Conservation (phyloP, 257 asterid genomes). For the Capsicum chinense region DNA sequence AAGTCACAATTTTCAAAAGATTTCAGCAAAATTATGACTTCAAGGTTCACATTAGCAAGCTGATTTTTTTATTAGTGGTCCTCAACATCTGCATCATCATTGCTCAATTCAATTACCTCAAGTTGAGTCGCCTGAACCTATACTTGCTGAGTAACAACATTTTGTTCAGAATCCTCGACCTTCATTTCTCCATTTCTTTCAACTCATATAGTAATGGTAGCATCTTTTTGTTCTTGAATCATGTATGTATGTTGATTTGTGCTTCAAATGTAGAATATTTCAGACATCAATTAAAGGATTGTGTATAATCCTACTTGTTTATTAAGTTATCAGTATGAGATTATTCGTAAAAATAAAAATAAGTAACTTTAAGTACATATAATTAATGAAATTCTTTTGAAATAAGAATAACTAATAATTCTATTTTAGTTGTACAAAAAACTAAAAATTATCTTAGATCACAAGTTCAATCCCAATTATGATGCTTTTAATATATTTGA, state of each 20-base stretch:
- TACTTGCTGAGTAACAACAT: background rate
- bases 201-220: background rate
- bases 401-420: too few species aligned
- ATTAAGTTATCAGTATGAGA: background rate
- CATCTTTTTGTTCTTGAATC: conserved; percentile 19
- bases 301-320: background rate
- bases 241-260: conserved; percentile 2
- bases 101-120: conserved; percentile 61
- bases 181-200: conserved; percentile 28
- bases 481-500: too few species aligned
- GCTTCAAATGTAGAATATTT: conserved; percentile 11
- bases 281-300: background rate
- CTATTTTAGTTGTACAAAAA: too few species aligned
- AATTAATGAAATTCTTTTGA: too few species aligned
- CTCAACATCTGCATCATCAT: conserved; percentile 32
- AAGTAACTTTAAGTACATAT: too few species aligned
- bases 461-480: too few species aligned
- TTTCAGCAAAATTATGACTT: too few species aligned
- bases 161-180: background rate
- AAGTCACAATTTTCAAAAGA: too few species aligned
- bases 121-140: background rate
- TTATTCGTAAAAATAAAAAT: background rate
- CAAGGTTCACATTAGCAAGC: too few species aligned
- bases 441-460: too few species aligned
- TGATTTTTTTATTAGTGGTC: too few species aligned